Base-by-base conservation (phyloP, 2,329 filamentous ascomycete genomes). In the Phoma sp. region DNA sequence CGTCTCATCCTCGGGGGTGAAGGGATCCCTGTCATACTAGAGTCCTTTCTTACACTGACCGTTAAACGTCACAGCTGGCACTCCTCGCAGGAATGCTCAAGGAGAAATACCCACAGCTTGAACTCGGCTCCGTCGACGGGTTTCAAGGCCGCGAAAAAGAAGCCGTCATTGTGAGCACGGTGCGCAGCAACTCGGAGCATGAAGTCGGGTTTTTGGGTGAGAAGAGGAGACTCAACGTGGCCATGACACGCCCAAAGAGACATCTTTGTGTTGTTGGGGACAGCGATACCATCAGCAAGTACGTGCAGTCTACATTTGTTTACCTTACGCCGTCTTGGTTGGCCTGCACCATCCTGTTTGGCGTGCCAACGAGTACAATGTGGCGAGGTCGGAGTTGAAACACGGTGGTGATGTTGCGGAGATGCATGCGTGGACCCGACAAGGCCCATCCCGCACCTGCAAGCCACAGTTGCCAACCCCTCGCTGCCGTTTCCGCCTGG, bases 91-190 rank as follows among this genome's bases (percentile, higher is more conserved):
- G 82, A 30, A 82, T 89, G 61, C 82, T 99, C 42, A 95, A 93
- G 71, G 90, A 95, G 56, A 79, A 81, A 32, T 96, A 89, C 66
- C 89, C 90, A 0, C 92, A 89, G 11, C 86, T 99, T 43, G 95
- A 99, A 74, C 81, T 99, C n/a, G 95, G 95, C 28, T 96, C 92
- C 66, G 91, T 99, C 2, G 95, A 99, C 74, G 95, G 93, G 2
- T 99, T 99, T 73, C 95, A 99, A 75, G 95, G 95, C 28, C 86
- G 95, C 15, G 95, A 99, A 76, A 99, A 99, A 76, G 95, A 99
- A 75, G 95, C 91, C 2, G 88, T 99, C 14, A 84, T 99, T 32
- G 88, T 99, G 45, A 96, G 89, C 74, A 83, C 98, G n/a, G 95
- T 99, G 51, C 84, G 95, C 62, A 97, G 93, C 76, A 99, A 99